phyloP scores from a whole-genome alignment of 257 asterid genomes.

The Rehmannia glutinosa region DNA sequence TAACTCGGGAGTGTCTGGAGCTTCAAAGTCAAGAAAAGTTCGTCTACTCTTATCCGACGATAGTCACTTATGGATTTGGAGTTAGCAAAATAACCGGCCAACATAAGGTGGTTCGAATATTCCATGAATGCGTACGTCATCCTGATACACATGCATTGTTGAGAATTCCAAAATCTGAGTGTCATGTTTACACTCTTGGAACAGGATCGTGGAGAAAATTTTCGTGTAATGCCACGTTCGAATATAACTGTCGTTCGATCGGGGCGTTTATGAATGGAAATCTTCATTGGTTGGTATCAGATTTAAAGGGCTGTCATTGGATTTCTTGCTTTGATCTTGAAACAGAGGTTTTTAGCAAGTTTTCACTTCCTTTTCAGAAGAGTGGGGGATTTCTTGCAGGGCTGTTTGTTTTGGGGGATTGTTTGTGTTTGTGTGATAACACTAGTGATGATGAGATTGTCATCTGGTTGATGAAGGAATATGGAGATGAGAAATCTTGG shows the following conservation, averaged over 20 bases:
- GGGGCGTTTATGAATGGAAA: conserved; percentile 31
- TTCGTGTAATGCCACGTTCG: not conserved
- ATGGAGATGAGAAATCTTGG: conserved; percentile 38
- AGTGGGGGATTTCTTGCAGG: not conserved
- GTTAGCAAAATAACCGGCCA: conserved; percentile 15
- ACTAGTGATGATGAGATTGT: conserved; percentile 24
- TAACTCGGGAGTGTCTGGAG: conserved; percentile 23
- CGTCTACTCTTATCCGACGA: no score
- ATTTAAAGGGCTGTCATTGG: not conserved
- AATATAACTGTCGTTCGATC: not conserved
- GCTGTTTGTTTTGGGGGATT: conserved; percentile 10
- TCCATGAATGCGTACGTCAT: not conserved
- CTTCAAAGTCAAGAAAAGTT: no score
- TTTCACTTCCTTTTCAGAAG: not conserved
- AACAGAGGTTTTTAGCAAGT: conserved; percentile 20
- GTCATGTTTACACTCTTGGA: conserved; percentile 43
- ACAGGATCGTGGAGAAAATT: conserved; percentile 32
- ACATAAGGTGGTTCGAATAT: conserved; percentile 29
- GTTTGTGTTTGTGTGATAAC: conserved; percentile 28
- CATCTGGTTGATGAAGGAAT: conserved; percentile 49
- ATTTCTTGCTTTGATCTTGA: conserved; percentile 39
- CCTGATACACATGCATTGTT: not conserved
- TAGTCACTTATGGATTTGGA: conserved; percentile 44
- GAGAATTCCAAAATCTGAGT: conserved; percentile 6
- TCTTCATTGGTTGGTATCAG: conserved; percentile 41